A percentile compares a stretch with the other conserved stretches of the same genome.
Evolutionary conservation across 768 basidiomycete genomes (phyloP).

Genomic region (Collybiopsis luxurians): DNA sequence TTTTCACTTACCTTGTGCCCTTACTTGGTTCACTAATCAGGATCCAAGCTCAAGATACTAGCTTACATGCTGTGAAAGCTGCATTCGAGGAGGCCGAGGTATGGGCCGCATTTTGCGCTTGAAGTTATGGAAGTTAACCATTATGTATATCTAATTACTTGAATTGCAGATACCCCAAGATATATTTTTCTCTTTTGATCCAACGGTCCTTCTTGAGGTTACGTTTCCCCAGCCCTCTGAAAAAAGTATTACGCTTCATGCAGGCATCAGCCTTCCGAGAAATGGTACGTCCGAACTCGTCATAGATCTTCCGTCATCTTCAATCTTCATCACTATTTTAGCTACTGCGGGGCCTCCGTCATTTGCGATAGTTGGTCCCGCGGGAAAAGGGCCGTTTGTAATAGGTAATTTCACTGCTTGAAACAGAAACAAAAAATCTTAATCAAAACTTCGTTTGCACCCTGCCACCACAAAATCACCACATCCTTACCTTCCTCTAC

Average conservation of each 20-base stretch:
- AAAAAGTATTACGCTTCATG: slow-evolving; percentile 20
- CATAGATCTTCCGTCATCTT: too few species aligned
- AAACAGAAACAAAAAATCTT: too few species aligned
- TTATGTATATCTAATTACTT: neutral
- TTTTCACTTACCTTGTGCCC: neutral
- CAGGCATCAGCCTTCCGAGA: slow-evolving; percentile 17
- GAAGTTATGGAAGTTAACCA: neutral
- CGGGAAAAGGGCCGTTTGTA: slow-evolving; percentile 39
- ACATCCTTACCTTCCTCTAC: too few species aligned
- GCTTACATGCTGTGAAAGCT: neutral
- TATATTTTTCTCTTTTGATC: slow-evolving; percentile 20
- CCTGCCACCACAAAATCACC: too few species aligned
- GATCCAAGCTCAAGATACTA: neutral
- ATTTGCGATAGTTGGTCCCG: slow-evolving; percentile 23
- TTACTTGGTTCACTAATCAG: neutral
- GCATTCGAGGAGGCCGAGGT: slow-evolving; percentile 4
- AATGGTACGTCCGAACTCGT: slow-evolving; percentile 5
- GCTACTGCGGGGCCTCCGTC: slow-evolving; percentile 36
- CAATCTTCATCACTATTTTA: too few species aligned
- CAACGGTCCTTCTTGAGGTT: slow-evolving; percentile 23
- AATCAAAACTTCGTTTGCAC: too few species aligned
- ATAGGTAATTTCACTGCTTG: slow-evolving; percentile 21
- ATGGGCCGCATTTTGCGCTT: neutral
- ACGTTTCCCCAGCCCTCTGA: slow-evolving; percentile 21
- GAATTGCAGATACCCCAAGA: slow-evolving; percentile 19